These are phyloP conservation scores for Daldinia caldariorum DNA, from an alignment of 495 filamentous ascomycete species.

Conservation along the genomic window DNA sequence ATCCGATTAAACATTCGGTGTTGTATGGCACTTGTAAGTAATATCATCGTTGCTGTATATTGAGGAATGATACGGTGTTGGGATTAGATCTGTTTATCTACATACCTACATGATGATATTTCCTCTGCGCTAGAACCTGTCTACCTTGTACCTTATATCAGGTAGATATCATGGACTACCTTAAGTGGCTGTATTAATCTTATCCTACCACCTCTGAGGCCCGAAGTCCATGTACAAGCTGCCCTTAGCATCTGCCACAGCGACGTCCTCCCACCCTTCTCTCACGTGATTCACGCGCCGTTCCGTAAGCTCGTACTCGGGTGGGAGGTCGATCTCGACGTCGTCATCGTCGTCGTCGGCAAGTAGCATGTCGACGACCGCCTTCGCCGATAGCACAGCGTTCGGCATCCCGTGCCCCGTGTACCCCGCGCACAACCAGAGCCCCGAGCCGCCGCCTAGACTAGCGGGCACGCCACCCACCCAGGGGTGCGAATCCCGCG, in stretches of 20 bases:
- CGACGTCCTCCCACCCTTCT: conserved; percentile 30
- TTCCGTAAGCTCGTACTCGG: conserved; percentile 58
- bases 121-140: background rate
- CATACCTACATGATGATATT: background rate
- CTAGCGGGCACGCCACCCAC: conserved; percentile 66
- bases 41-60: too few species aligned
- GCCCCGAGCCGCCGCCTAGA: conserved; percentile 45
- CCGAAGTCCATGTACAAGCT: conserved; percentile 36
- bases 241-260: conserved; percentile 39
- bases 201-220: background rate
- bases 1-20: background rate
- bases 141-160: too few species aligned
- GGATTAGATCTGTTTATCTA: background rate
- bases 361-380: conserved; percentile 70
- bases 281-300: conserved; percentile 48
- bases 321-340: conserved; percentile 49
- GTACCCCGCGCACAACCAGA: conserved; percentile 65
- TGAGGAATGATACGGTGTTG: too few species aligned
- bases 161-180: background rate
- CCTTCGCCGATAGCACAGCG: conserved; percentile 73
- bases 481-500: conserved; percentile 73
- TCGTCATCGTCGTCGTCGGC: conserved; percentile 42
- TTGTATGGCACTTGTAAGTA: background rate
- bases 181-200: background rate
- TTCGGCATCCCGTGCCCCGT: conserved; percentile 87